Evolutionary conservation across 2,329 filamentous ascomycete species (phyloP), one percentile per base, ranked within the genome.

Genomic region (Penicillium decumbens): DNA sequence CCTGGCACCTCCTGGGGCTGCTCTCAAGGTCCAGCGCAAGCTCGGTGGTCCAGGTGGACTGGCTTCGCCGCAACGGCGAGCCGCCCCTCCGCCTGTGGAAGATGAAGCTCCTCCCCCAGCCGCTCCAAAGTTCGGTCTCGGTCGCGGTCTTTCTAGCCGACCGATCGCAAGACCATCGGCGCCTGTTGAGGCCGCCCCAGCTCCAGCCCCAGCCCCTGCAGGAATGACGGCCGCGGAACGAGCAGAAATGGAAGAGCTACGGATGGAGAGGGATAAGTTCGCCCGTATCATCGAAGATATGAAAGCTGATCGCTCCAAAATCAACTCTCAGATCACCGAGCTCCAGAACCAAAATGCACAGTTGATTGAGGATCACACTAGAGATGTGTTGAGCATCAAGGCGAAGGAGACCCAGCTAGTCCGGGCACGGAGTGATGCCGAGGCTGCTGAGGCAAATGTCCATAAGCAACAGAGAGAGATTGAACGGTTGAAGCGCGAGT

Each of bases 321-420:
- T 95, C 42, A 80, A 84, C 51, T 93, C 89, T 0, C 89, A 96
- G 68, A 86, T 97, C 37, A 87, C 92, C 59, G 93, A 97, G 71
- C 80, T 98, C 27, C 95, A 96, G 72, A 95, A 95, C 63, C 89
- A 96, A 67, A 98, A 98, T 64, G 93, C 93, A 23, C 87, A 93
- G 55, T 78, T 98, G 29, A 98, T 98, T 53, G 93, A 98, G 71
- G 92, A 97, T 63, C 92, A 97, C 68, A 98, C 93, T 0, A 81
- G 92, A 41, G 92, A 98, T 63, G 89, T 96, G 0, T 78, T 98
- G 37, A 93, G 90, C 60, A 95, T 98, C 74, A 97, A 97, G 70
- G 93, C 93, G 12, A 98, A 98, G 72, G 93, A 98, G 70, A 97
- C 93, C 3, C 93, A 98, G 63, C 80, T 98, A 4, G 92, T 97